Percentiles rank a stretch among this genome's conserved stretches.
Evolutionary conservation across 1,284 basidiomycete genomes (phyloP).

Genomic region (Afroboletus lepidellus): DNA sequence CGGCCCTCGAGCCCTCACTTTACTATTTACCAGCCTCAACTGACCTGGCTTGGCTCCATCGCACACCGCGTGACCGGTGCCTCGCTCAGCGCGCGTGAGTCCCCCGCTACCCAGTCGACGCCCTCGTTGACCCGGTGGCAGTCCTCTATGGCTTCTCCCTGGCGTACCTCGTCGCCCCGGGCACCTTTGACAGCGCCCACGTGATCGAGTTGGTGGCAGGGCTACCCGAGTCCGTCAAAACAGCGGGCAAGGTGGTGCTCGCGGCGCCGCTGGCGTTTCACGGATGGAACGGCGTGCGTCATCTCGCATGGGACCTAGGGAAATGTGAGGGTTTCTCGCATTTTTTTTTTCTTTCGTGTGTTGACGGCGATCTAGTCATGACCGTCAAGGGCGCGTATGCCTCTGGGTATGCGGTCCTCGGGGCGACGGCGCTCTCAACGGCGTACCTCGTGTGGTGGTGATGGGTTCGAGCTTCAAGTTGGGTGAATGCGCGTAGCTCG

Average conservation of each 20-base stretch:
- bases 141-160: constrained; percentile 90
- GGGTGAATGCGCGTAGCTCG: not conserved
- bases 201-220: constrained; percentile 71
- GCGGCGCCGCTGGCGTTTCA: constrained; percentile 91
- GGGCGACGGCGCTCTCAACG: constrained; percentile 74
- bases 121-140: constrained; percentile 29
- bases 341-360: not conserved
- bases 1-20: constrained; percentile 92
- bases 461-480: not conserved
- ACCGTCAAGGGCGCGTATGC: constrained; percentile 77
- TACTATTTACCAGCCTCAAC: constrained; percentile 94
- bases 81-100: constrained; percentile 73
- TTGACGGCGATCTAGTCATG: constrained; percentile 54
- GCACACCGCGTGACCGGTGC: constrained; percentile 83
- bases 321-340: constrained; percentile 68
- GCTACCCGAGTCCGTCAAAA: constrained; percentile 75
- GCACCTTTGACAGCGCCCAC: constrained; percentile 75
- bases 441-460: constrained; percentile 54
- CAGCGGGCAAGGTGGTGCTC: constrained; percentile 71
- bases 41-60: constrained; percentile 88
- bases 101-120: not conserved
- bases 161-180: constrained; percentile 83
- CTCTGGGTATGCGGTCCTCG: constrained; percentile 84
- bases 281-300: constrained; percentile 86
- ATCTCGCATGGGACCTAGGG: constrained; percentile 89